phyloP scores from a whole-genome alignment of 495 filamentous ascomycete genomes.

The Jackrogersella multiformis region DNA sequence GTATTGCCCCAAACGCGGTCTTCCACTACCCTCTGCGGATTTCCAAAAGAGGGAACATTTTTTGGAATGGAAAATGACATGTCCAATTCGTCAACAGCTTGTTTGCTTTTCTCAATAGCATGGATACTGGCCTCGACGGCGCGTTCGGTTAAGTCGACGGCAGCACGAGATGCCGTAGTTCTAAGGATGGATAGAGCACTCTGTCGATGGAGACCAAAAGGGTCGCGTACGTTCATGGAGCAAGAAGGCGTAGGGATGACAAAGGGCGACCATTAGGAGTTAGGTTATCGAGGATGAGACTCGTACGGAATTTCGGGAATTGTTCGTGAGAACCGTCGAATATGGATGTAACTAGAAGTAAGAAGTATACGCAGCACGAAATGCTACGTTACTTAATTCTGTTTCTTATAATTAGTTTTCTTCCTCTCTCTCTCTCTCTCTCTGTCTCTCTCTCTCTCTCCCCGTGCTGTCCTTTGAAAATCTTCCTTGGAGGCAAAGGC shows the following conservation, averaged over 20 bases:
- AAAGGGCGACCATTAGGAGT: constrained; percentile 28
- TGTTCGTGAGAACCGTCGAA: neutral
- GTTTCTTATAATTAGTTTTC: neutral
- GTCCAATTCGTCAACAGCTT: constrained; percentile 52
- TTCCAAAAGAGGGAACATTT: constrained; percentile 75
- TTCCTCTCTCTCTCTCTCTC: too few species aligned
- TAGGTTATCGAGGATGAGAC: neutral
- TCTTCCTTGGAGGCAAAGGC: constrained; percentile 9
- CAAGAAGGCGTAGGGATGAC: constrained; percentile 18
- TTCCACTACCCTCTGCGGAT: constrained; percentile 73
- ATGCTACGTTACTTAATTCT: constrained; percentile 7
- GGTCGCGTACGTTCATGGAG: constrained; percentile 64
- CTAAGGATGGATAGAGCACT: constrained; percentile 57
- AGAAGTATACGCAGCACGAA: neutral
- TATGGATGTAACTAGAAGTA: too few species aligned
- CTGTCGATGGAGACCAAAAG: constrained; percentile 60
- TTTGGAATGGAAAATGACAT: constrained; percentile 75
- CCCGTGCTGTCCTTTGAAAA: constrained; percentile 6
- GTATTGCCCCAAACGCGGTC: constrained; percentile 71
- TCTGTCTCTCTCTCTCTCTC: constrained; percentile 11
- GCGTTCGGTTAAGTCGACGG: constrained; percentile 52
- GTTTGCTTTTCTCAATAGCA: constrained; percentile 54
- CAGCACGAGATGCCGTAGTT: constrained; percentile 51
- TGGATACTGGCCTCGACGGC: constrained; percentile 53
- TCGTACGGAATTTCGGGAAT: neutral